Percentiles rank a stretch among this genome's conserved stretches.
Conservation (phyloP, 2,329 filamentous ascomycete genomes). For the Zasmidium angulare region DNA sequence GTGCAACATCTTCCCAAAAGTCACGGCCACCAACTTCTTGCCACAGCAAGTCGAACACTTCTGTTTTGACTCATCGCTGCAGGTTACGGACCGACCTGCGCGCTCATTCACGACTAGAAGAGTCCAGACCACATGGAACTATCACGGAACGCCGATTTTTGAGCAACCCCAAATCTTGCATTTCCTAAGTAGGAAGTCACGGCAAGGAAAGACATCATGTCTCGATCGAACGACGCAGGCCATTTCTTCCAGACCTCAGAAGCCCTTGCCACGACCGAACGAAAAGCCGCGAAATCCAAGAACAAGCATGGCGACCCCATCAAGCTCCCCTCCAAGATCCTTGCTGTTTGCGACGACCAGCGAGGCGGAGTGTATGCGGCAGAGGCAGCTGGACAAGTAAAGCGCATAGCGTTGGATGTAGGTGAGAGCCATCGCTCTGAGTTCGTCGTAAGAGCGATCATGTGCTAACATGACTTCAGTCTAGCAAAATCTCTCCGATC, state of each 20-base stretch:
- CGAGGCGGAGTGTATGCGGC: slow-evolving; percentile 66
- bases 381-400: slow-evolving; percentile 80
- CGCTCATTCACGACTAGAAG: too few species aligned
- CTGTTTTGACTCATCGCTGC: too few species aligned
- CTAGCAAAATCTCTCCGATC: slow-evolving; percentile 44
- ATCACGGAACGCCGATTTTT: too few species aligned
- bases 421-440: slow-evolving; percentile 46
- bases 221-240: slow-evolving; percentile 69
- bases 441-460: too few species aligned
- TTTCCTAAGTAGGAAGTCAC: neutral
- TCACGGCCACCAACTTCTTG: too few species aligned
- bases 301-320: slow-evolving; percentile 85
- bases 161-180: neutral
- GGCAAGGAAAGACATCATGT: slow-evolving; percentile 45
- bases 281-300: slow-evolving; percentile 71
- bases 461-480: slow-evolving; percentile 34
- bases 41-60: too few species aligned
- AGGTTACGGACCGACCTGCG: too few species aligned
- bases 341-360: slow-evolving; percentile 66
- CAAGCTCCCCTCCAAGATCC: slow-evolving; percentile 78
- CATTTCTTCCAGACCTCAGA: slow-evolving; percentile 89
- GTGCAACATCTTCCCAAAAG: too few species aligned
- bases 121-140: too few species aligned
- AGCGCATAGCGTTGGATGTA: slow-evolving; percentile 74
- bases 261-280: slow-evolving; percentile 50